phyloP scores from a whole-genome alignment of 2,329 filamentous ascomycete genomes.

The Neophaeococcomyces mojaviensis region DNA sequence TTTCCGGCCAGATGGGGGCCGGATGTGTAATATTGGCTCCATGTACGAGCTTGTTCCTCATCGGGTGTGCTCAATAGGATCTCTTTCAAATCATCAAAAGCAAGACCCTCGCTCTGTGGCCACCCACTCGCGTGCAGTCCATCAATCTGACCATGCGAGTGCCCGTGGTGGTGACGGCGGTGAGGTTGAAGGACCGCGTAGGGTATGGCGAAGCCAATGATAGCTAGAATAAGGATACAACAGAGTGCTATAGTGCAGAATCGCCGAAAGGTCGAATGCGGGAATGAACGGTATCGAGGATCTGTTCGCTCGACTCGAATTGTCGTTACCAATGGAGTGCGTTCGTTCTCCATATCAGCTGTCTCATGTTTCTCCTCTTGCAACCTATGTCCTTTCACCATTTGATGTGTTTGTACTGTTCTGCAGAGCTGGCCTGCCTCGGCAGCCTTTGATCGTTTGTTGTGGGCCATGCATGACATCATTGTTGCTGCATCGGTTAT shows the following conservation, averaged over 20 bases:
- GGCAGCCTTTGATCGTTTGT: too few relatives aligned
- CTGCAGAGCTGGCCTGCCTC: too few relatives aligned
- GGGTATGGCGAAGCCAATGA: conserved; percentile 37
- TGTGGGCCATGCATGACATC: too few relatives aligned
- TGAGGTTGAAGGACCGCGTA: conserved; percentile 29
- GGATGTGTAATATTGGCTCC: conserved; percentile 70
- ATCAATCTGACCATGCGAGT: conserved; percentile 26
- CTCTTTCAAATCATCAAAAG: conserved; percentile 48
- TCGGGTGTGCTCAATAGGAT: conserved; percentile 49
- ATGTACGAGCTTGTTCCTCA: conserved; percentile 54
- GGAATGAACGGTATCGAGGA: conserved; percentile 30
- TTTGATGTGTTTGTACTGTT: too few relatives aligned
- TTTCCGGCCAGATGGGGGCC: conserved; percentile 70
- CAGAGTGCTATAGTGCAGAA: conserved; percentile 35
- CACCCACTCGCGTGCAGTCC: conserved; percentile 34
- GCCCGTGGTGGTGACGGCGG: conserved; percentile 10
- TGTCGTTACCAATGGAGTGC: conserved; percentile 34
- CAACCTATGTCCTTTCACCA: too few relatives aligned
- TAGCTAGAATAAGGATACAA: conserved; percentile 30
- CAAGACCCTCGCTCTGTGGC: conserved; percentile 40
- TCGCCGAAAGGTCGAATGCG: conserved; percentile 35
- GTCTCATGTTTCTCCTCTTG: neutral
- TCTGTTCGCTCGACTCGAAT: conserved; percentile 33
- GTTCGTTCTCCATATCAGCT: conserved; percentile 15
- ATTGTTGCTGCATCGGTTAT: too few relatives aligned